Conservation (phyloP, 2,329 filamentous ascomycete genomes). For the Coniochaeta hoffmannii region DNA sequence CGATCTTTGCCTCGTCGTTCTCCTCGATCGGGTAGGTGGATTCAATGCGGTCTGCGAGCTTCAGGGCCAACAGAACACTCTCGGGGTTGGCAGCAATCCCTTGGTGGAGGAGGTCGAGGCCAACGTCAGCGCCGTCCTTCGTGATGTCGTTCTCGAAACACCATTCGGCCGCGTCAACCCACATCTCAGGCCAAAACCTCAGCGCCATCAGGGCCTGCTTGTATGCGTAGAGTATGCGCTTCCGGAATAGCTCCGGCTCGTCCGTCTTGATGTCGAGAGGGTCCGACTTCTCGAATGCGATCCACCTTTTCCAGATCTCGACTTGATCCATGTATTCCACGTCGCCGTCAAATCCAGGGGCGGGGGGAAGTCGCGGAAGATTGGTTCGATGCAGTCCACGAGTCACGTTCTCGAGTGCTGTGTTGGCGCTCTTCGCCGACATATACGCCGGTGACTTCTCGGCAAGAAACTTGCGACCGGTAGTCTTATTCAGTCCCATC, state of each 20-base stretch:
- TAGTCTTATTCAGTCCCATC: constrained; percentile 86
- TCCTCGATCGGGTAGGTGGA: constrained; percentile 70
- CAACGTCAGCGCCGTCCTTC: constrained; percentile 52
- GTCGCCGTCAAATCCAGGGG: constrained; percentile 79
- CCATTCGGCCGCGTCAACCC: constrained; percentile 92
- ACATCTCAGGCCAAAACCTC: constrained; percentile 91
- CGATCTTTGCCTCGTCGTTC: constrained; percentile 63
- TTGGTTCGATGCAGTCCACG: constrained; percentile 69
- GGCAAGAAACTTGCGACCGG: constrained; percentile 88
- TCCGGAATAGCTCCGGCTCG: constrained; percentile 65
- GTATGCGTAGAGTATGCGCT: constrained; percentile 82
- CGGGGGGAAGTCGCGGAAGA: constrained; percentile 73
- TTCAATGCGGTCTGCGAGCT: constrained; percentile 82
- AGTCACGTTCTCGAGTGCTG: constrained; percentile 83
- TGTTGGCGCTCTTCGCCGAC: constrained; percentile 87
- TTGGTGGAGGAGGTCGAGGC: constrained; percentile 70
- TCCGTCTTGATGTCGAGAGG: constrained; percentile 80
- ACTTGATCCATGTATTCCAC: constrained; percentile 79
- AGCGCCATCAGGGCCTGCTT: constrained; percentile 90
- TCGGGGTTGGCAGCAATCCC: constrained; percentile 89
- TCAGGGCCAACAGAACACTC: constrained; percentile 83
- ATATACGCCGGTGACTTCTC: constrained; percentile 91
- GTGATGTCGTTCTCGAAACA: constrained; percentile 70
- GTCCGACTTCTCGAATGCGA: constrained; percentile 91
- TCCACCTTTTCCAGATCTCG: constrained; percentile 87